Conservation (phyloP, 192 early-diverging fungal genomes). For the Geranomyces variabilis region DNA sequence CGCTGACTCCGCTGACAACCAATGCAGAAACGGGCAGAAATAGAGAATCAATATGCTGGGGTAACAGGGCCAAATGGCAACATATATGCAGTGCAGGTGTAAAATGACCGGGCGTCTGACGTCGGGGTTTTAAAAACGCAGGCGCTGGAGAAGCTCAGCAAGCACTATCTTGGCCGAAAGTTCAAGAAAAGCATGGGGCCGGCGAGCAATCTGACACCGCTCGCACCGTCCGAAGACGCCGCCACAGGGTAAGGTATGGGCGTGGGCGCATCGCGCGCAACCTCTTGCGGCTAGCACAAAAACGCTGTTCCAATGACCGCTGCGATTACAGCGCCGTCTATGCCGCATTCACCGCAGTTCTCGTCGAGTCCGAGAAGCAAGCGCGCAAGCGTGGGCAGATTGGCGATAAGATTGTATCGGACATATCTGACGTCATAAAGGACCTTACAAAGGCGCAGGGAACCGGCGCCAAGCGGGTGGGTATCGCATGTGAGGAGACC, state of each 20-base stretch:
- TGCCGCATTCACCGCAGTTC: conserved; percentile 37
- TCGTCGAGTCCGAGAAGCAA: conserved; percentile 44
- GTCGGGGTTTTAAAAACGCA: neutral
- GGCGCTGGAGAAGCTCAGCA: conserved; percentile 43
- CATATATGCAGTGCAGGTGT: conserved; percentile 1
- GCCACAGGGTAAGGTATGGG: conserved; percentile 10
- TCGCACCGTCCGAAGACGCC: conserved; percentile 14
- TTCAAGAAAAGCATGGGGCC: conserved; percentile 18
- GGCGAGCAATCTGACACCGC: conserved; percentile 12
- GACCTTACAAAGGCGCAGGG: conserved; percentile 42
- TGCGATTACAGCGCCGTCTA: conserved; percentile 34
- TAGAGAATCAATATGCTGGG: conserved; percentile 38
- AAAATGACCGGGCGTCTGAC: too few relatives aligned
- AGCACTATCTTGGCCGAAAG: conserved; percentile 26
- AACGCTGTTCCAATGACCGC: neutral
- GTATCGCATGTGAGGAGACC: conserved; percentile 16
- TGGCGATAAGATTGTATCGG: conserved; percentile 30
- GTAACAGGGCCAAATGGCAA: conserved; percentile 17
- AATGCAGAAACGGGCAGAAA: conserved; percentile 43
- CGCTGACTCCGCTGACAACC: neutral
- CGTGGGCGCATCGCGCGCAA: neutral
- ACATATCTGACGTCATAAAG: conserved; percentile 49
- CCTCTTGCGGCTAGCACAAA: neutral
- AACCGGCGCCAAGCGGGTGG: conserved; percentile 37
- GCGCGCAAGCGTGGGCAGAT: conserved; percentile 34